Evolutionary conservation across 2,329 filamentous ascomycete genomes (phyloP), one percentile per base, ranked within the genome.

Genomic region (Elsinoe australis): DNA sequence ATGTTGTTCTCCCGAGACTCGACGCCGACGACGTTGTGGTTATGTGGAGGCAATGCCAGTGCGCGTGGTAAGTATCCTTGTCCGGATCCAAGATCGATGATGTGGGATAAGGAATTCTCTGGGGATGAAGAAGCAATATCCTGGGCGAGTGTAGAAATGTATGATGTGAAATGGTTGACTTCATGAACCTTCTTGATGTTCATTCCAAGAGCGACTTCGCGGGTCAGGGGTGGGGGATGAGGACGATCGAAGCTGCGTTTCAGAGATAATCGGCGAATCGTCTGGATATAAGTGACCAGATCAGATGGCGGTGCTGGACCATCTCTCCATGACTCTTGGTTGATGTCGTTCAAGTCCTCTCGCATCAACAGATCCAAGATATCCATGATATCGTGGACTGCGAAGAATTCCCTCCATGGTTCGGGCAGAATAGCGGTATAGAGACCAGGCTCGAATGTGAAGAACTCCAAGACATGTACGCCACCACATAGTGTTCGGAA

Each of bases 381-480:
- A 47, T 79, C 76, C 73, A 87, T 83, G 5, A 88, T 77, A 44
- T 85, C 78, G 59, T 79, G 78, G 14, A 74, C 66, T 28, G 83
- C 68, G 55, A 96, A 82, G 68, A 88, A 96, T 0, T 71, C 61
- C 54, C 86, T 79, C 92, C 92, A 98, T 64, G 88, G 81, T 52
- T 75, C 63, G 0, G 88, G 86, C 1, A 98, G 66, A 1, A 90
- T 76, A 1, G 76, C 73, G 46, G 83, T 78, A 63, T 95, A 98
- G 0, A 95, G 74, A 54, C 87, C 84, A 4, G 87, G 86, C 39
- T 87, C 79, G 33, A 80, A 79, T 2, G 88, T 95, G 68, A 95
- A 87, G 67, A 98, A 96, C 64, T 98, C 92, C 49, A 96, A 75
- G 53, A 98, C 89, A 62, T 98, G 92, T 1, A 96, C 86, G n/a